Evolutionary conservation across 2,329 filamentous ascomycete genomes (phyloP).

Genomic region (Ascochyta viciae-villosae): DNA sequence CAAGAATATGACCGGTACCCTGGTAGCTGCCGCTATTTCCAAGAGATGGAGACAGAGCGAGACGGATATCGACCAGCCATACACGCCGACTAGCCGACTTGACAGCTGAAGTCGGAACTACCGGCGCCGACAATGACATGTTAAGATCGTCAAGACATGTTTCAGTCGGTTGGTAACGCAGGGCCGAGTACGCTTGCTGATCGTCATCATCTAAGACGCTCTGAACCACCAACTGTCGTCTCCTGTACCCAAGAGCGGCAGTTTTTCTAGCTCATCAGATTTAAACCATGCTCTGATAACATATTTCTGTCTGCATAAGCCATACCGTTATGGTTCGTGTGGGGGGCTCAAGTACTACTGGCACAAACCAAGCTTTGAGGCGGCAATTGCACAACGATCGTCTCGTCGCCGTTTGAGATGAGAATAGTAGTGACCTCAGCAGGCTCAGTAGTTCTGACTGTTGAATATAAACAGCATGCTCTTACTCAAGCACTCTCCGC

Average conservation of each 20-base stretch:
- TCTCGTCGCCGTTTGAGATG: not conserved
- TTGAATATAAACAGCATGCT: not conserved
- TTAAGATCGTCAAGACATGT: constrained; percentile 18
- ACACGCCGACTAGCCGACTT: constrained; percentile 15
- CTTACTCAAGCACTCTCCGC: not conserved
- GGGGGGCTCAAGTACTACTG: not conserved
- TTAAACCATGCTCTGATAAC: not conserved
- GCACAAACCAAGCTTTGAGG: constrained; percentile 1
- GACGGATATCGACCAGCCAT: not conserved
- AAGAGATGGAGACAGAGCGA: not conserved
- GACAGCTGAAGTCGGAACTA: constrained; percentile 2
- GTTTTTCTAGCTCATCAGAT: not conserved
- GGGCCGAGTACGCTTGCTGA: constrained; percentile 18
- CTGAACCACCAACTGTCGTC: constrained; percentile 1
- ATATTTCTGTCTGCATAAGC: not conserved
- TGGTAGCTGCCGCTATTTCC: not conserved
- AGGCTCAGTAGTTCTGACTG: not conserved
- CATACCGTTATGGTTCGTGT: not conserved
- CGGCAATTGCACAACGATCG: not conserved
- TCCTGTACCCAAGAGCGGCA: not conserved
- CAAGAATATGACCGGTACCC: not conserved
- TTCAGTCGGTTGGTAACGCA: constrained; percentile 15
- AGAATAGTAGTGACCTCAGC: not conserved
- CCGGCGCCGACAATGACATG: constrained; percentile 33
- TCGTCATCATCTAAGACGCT: constrained; percentile 21